Evolutionary conservation across 2,329 filamentous ascomycete species (phyloP), one percentile per base, ranked within the genome.

Genomic region (Colletotrichum coccodes): DNA sequence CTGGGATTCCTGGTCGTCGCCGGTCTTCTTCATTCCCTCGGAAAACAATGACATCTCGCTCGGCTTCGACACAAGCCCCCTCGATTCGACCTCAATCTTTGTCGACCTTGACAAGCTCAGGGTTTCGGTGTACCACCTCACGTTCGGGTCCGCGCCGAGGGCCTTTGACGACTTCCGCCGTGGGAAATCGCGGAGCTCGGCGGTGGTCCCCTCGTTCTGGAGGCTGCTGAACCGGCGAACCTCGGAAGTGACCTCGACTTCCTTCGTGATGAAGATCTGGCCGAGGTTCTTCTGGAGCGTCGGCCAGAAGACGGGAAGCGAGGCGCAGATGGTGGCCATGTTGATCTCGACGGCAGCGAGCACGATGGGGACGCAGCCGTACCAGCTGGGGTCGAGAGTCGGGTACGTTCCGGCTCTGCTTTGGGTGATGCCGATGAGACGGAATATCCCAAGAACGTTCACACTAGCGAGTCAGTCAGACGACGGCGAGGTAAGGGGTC

Each of bases 361-460:
- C 12, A 79, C 72, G 61, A 80, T 77, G 49, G 74, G 74, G 38
- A 73, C 71, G 26, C 76, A 76, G 7, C 73, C 76, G 66, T 80
- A 80, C 77, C 78, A 81, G 4, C 75, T 79, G 8, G 78, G 79
- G 62, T 81, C 79, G 3, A 76, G 56, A 1, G 78, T 78, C 16
- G 79, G 79, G 62, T 73, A 77, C 0, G 76, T 79, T 1, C 71
- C 76, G 3, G 78, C 78, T 23, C 75, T 71, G 44, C 71, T 71
- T 26, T 73, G 56, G 26, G 78, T 64, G 44, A 80, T 75, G 61
- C 64, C 73, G 57, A 76, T 69, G 0, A 81, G 71, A 4, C 78
- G 76, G 73, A 73, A 78, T 60, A 80, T 75, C 0, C 65, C 61
- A 16, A 68, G 49, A 5, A 68, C 42, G 28, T 68, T 68, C 7